These are phyloP conservation scores for Starmerella cellae DNA, from an alignment of 805 yeast genomes.

Conservation along the genomic window DNA sequence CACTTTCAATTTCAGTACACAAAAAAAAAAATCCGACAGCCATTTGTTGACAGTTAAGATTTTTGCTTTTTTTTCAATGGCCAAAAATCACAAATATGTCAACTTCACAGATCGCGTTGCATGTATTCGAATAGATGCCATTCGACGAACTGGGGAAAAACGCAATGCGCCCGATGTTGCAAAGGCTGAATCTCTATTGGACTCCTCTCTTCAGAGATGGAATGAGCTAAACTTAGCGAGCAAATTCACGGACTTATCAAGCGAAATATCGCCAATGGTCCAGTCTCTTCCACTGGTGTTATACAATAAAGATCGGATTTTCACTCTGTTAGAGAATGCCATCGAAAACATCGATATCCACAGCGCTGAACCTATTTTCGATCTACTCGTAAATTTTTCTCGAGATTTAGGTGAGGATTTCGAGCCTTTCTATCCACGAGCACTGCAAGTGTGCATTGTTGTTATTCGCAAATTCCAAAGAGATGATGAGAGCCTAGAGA, in stretches of 20 bases:
- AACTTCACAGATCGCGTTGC: conserved; percentile 82
- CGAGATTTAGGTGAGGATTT: conserved; percentile 91
- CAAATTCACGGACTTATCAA: conserved; percentile 50
- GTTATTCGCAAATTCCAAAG: conserved; percentile 30
- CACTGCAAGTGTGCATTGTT: conserved; percentile 40
- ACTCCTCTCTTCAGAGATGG: conserved; percentile 76
- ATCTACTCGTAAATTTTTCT: conserved; percentile 67
- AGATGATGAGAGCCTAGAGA: conserved; percentile 41
- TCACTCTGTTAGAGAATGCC: conserved; percentile 36
- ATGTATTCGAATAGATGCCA: conserved; percentile 67
- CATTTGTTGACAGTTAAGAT: too few relatives aligned
- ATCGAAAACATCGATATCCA: conserved; percentile 47
- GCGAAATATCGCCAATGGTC: conserved; percentile 39
- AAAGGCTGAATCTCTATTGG: conserved; percentile 48
- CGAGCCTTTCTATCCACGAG: conserved; percentile 47
- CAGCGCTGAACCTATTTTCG: conserved; percentile 70
- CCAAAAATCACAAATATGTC: conserved; percentile 29
- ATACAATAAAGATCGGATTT: conserved; percentile 54
- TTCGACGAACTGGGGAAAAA: conserved; percentile 24
- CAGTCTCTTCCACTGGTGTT: conserved; percentile 72
- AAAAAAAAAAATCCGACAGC: too few relatives aligned
- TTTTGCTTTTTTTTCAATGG: conserved; percentile 2
- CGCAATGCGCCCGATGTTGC: conserved; percentile 22
- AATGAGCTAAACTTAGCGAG: conserved; percentile 69
- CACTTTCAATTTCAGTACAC: too few relatives aligned